Base-by-base conservation (phyloP, 495 filamentous ascomycete genomes). In the Tuber aestivum region DNA sequence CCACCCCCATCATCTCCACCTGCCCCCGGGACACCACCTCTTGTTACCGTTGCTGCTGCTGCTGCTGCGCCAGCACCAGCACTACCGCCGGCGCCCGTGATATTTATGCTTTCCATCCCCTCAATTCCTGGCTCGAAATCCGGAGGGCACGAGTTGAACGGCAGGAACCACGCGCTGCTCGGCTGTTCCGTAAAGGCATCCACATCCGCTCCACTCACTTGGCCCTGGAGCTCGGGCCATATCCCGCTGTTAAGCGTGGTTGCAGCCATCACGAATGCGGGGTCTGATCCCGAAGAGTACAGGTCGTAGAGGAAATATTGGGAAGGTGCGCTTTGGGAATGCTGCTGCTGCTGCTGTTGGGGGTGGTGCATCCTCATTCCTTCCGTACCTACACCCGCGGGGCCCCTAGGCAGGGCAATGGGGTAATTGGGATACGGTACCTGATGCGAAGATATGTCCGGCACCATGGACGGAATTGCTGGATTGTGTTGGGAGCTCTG, bases 161-260 rank as follows among this genome's bases (percentile, higher is more conserved):
- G 94, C 86, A 97, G 90, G 84, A 97, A 97, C 94, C 94, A 97
- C 37, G 94, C 93, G 68, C 87, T 89, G 73, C 90, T 93, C 2
- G 91, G 72, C 56, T 80, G 81, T 37, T 83, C 81, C 23, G 75
- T 70, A 74, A 82, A 83, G 40, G 73, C 70, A 82, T 77, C 75
- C 38, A 74, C 65, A 82, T 82, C 81, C 73, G 78, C 48, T 44
- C 77, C 75, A 44, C 40, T 82, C 40, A 78, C 80, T 27, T 65
- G 78, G 42, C 77, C 45, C 61, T 82, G 78, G 70, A 83, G 80
- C 48, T 71, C 76, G 41, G 78, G 50, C 81, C 81, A 82, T 69
- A 80, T 50, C 42, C 75, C 71, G 45, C 27, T 75, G 35, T 70
- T 82, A 80, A 83, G 81, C 70, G 76, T 70, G 45, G 74, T 70